A percentile compares a stretch with the other conserved stretches of the same genome.
Evolutionary conservation across 1,139 yeast species (phyloP).

Genomic region (Hyphopichia fennica): DNA sequence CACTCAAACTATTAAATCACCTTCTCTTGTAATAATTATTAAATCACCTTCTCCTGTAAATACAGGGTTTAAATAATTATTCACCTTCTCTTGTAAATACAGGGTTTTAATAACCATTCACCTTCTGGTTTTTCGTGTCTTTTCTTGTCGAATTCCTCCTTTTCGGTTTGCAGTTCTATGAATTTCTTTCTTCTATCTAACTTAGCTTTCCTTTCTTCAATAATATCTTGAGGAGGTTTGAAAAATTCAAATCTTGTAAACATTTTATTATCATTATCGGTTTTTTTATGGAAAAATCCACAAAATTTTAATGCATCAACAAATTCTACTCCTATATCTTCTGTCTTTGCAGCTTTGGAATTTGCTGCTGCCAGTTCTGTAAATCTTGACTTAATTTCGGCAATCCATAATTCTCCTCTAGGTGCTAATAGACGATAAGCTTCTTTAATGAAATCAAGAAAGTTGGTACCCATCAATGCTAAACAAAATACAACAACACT

Average conservation of each 20-base stretch:
- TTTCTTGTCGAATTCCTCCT: constrained; percentile 55
- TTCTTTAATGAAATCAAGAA: constrained; percentile 85
- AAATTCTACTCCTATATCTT: constrained; percentile 67
- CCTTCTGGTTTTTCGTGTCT: constrained; percentile 71
- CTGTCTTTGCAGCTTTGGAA: constrained; percentile 21
- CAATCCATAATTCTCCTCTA: constrained; percentile 94
- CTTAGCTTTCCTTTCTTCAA: constrained; percentile 64
- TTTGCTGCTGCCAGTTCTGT: constrained; percentile 45
- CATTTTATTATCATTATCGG: constrained; percentile 90
- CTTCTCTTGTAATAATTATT: too few species aligned
- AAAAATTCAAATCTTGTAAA: constrained; percentile 91
- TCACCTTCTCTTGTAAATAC: constrained; percentile 89
- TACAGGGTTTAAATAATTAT: background rate
- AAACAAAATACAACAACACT: constrained; percentile 87
- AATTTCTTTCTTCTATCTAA: constrained; percentile 67
- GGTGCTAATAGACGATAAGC: constrained; percentile 87
- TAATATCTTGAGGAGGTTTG: constrained; percentile 74
- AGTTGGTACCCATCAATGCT: constrained; percentile 96
- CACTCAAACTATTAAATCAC: too few species aligned
- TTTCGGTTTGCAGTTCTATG: constrained; percentile 65
- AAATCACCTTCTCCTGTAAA: too few species aligned
- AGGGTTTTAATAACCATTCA: constrained; percentile 88
- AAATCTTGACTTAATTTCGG: constrained; percentile 93
- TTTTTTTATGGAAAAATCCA: constrained; percentile 85
- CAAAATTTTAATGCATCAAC: constrained; percentile 70